Base-by-base conservation (phyloP, 495 filamentous ascomycete genomes). In the Pyronema omphalodes region DNA sequence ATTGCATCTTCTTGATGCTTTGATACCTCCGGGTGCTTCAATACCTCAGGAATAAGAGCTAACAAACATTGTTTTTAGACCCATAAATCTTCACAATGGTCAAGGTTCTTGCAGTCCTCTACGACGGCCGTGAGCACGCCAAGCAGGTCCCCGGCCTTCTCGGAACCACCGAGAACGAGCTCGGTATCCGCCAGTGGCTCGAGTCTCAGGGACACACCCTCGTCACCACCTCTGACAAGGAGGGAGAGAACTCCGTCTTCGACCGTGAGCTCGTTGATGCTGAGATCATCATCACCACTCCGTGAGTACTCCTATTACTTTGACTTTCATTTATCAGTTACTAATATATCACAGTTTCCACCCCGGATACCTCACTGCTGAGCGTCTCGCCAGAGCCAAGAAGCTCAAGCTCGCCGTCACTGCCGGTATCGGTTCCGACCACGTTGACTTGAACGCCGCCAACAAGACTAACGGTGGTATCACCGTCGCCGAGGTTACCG, bases 401-500 rank as follows among this genome's bases (percentile, higher is more conserved):
- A 95, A 98, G 37, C 83, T 98, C 63, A 98, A 95, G 78, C 74
- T 93, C 53, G 89, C 89, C 62, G 70, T 98, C 70, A 98, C 91
- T 41, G 91, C 91, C 58, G 91, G 91, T 74, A 93, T 98, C 67
- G 91, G 91, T 54, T 95, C 89, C 41, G 91, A 98, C 71, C 91
- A 98, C 70, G 83, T 98, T 66, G 91, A 98, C 73, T 79, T 98
- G 40, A 80, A 95, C 67, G 89, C 84, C 47, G 91, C 91, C 65
- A 98, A 98, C 82, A 84, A 81, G 73, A 95, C 88, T 70, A 98
- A 98, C 69, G 91, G 91, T 63, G 91, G 91, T 68, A 73, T 98
- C 71, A 98, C 88, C 57, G 91, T 98, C 47, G 88, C 87, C 53
- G 91, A 98, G 67, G 91, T 95, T 60, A 98, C 91, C 11, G 91